Evolutionary conservation across 164 flowering plant genomes (phyloP).

Genomic region (Warburgia ugandensis): DNA sequence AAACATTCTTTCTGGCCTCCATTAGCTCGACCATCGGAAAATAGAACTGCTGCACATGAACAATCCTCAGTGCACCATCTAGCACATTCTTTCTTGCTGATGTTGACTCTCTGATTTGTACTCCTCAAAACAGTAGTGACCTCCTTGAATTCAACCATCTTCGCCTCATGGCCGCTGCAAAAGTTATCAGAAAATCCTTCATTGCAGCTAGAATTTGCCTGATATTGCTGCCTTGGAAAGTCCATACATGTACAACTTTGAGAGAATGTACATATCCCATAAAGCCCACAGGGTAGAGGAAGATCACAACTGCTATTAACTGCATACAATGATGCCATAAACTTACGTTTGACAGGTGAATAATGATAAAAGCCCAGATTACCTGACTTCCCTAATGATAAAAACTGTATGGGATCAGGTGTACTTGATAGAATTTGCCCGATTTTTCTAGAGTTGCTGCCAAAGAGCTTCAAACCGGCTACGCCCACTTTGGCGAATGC

Average conservation of each 20-base stretch:
- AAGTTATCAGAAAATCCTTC: conserved; percentile 20
- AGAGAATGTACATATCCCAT: conserved; percentile 60
- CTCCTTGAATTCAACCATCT: conserved; percentile 57
- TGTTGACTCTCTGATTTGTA: conserved; percentile 18
- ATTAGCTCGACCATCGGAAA: conserved; percentile 10
- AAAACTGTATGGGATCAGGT: conserved; percentile 38
- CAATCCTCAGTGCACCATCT: conserved; percentile 51
- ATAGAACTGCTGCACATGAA: conserved; percentile 49
- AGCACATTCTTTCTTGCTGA: conserved; percentile 45
- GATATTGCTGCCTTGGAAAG: conserved; percentile 3
- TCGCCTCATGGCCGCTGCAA: conserved; percentile 22
- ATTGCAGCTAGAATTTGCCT: conserved; percentile 22
- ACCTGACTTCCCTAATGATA: conserved; percentile 55
- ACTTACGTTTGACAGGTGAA: conserved; percentile 34
- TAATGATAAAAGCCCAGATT: conserved; percentile 61
- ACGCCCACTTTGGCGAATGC: conserved; percentile 38
- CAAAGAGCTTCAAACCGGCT: conserved; percentile 47
- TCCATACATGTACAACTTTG: conserved; percentile 56
- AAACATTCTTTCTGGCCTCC: conserved; percentile 26
- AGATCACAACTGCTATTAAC: conserved; percentile 65
- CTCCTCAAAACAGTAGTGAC: conserved; percentile 41
- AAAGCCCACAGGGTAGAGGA: conserved; percentile 69
- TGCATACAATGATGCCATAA: conserved; percentile 58
- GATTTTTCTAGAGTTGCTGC: conserved; percentile 26
- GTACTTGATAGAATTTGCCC: conserved; percentile 32